Percentiles rank a stretch among this genome's conserved stretches.
These are phyloP conservation scores for Epichloe baconii DNA, from an alignment of 2,329 filamentous ascomycete genomes.

Conservation along the genomic window DNA sequence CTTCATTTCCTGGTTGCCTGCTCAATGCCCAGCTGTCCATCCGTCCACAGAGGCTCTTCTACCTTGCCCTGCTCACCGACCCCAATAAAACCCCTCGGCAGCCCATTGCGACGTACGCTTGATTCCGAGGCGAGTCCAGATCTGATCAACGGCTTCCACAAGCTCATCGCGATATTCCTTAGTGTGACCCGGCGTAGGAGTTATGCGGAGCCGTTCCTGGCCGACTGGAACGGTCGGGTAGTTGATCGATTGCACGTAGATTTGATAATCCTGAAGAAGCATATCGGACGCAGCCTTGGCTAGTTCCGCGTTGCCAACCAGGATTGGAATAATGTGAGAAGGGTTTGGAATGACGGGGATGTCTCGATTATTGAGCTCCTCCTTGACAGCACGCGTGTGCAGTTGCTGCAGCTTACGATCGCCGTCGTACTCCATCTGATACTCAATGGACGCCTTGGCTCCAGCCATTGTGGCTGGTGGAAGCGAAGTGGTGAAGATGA, in stretches of 20 bases:
- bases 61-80: slow-evolving; percentile 61
- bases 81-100: slow-evolving; percentile 81
- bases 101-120: slow-evolving; percentile 93
- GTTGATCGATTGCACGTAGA: slow-evolving; percentile 98
- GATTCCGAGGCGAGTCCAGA: slow-evolving; percentile 80
- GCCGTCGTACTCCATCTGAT: slow-evolving; percentile 73
- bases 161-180: slow-evolving; percentile 78
- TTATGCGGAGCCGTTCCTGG: slow-evolving; percentile 93
- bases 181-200: slow-evolving; percentile 84
- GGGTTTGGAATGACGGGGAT: slow-evolving; percentile 98
- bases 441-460: slow-evolving; percentile 81
- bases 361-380: slow-evolving; percentile 60
- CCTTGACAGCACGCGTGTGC: slow-evolving; percentile 90
- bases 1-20: slow-evolving; percentile 50
- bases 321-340: slow-evolving; percentile 85
- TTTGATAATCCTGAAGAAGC: slow-evolving; percentile 76
- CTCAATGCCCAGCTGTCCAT: slow-evolving; percentile 70
- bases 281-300: slow-evolving; percentile 88
- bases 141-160: slow-evolving; percentile 68
- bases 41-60: slow-evolving; percentile 75
- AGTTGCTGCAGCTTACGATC: slow-evolving; percentile 90
- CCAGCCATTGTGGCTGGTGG: slow-evolving; percentile 96
- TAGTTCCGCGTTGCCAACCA: slow-evolving; percentile 87
- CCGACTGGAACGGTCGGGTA: slow-evolving; percentile 96
- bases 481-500: slow-evolving; percentile 97